Conservation (phyloP, 306 rosid genomes). For the Potentilla sterilis region DNA sequence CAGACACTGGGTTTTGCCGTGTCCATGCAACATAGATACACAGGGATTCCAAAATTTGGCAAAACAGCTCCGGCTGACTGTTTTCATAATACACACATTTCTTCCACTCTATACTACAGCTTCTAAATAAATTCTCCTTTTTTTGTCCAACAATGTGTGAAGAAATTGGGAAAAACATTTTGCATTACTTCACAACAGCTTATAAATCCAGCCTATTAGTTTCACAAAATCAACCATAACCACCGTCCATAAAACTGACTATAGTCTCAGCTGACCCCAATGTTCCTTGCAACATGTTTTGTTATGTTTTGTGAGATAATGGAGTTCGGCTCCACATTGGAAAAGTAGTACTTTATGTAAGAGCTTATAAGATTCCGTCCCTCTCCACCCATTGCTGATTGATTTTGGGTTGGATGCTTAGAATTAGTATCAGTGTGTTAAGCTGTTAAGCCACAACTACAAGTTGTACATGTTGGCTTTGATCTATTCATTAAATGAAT, state of each 20-base stretch:
- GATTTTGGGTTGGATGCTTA: background rate
- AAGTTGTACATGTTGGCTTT: background rate
- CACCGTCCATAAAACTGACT: background rate
- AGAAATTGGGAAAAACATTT: background rate
- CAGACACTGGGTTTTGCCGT: too few species aligned
- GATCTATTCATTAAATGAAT: background rate
- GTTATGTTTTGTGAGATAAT: background rate
- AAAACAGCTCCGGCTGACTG: background rate
- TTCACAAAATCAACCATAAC: background rate
- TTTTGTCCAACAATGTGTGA: background rate
- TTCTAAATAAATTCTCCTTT: background rate
- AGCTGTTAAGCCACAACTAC: background rate
- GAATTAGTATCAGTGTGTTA: background rate
- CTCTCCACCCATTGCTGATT: background rate
- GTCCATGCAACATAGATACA: too few species aligned
- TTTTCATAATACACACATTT: background rate
- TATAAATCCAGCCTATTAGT: background rate
- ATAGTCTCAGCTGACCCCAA: background rate
- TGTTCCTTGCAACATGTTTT: background rate
- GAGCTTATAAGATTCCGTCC: background rate
- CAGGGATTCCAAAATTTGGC: conserved; percentile 16
- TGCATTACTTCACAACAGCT: background rate
- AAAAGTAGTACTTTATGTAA: too few species aligned
- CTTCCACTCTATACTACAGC: background rate
- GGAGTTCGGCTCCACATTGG: background rate